Conservation (phyloP, 2,329 filamentous ascomycete genomes). For the Colletotrichum plurivorum region DNA sequence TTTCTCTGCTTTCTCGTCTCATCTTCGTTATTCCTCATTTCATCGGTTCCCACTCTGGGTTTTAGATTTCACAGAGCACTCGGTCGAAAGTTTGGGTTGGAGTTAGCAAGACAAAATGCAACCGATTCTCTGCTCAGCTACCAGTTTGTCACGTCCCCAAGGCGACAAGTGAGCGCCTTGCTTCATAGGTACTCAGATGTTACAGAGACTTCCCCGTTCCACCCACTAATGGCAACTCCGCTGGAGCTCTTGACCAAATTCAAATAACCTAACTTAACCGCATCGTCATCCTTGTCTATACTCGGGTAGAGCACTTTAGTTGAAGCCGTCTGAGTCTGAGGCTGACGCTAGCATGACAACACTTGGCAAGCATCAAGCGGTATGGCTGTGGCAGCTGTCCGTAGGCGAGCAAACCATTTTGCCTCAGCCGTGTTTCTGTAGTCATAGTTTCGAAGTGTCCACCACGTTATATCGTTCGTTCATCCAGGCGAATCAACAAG, state of each 20-base stretch:
- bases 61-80: no score
- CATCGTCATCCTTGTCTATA: conserved; percentile 1
- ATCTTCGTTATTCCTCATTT: no score
- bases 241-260: background rate
- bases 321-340: conserved; percentile 8
- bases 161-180: no score
- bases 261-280: background rate
- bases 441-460: background rate
- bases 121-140: no score
- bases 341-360: conserved; percentile 10
- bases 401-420: background rate
- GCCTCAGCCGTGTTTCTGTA: conserved; percentile 10
- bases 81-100: no score
- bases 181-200: no score
- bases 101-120: no score
- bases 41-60: no score
- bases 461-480: background rate
- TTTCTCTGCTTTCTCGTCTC: no score
- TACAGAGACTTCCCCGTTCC: no score
- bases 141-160: no score
- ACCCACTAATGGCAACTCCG: no score
- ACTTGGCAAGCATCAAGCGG: background rate
- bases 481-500: background rate
- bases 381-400: background rate
- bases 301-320: conserved; percentile 3